phyloP scores from a whole-genome alignment of 306 rosid species.

The Trifolium fragiferum region DNA sequence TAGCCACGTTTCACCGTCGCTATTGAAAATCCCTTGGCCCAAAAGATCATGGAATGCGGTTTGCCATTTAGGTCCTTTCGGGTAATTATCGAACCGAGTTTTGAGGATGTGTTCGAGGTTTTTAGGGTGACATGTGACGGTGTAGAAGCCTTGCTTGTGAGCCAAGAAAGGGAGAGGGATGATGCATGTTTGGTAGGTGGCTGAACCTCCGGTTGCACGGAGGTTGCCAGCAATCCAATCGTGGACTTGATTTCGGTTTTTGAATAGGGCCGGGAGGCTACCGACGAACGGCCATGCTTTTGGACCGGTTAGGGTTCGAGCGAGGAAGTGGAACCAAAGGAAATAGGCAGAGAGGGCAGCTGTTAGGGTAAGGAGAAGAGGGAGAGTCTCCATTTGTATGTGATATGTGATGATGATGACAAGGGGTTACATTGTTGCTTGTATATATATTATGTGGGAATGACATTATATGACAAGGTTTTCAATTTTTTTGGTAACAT shows the following conservation, averaged over 20 bases:
- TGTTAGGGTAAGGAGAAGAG: slow-evolving; percentile 46
- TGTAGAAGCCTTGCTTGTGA: slow-evolving; percentile 70
- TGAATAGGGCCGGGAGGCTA: slow-evolving; percentile 67
- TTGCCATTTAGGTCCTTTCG: slow-evolving; percentile 87
- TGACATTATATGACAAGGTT: slow-evolving; percentile 1
- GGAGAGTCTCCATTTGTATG: slow-evolving; percentile 56
- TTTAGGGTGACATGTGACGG: slow-evolving; percentile 83
- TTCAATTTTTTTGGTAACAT: background rate
- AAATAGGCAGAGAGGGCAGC: slow-evolving; percentile 54
- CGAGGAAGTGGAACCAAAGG: slow-evolving; percentile 69
- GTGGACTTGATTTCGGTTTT: slow-evolving; percentile 64
- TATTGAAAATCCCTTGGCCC: slow-evolving; percentile 90
- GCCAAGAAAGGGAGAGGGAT: slow-evolving; percentile 77
- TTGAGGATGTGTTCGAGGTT: slow-evolving; percentile 86
- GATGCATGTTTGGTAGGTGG: slow-evolving; percentile 87
- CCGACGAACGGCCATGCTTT: slow-evolving; percentile 74
- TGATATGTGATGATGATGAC: slow-evolving; percentile 6
- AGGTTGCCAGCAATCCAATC: slow-evolving; percentile 82
- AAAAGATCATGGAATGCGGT: slow-evolving; percentile 82
- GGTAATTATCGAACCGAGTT: slow-evolving; percentile 83
- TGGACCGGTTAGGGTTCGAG: slow-evolving; percentile 76
- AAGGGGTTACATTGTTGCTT: background rate
- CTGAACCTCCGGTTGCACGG: slow-evolving; percentile 49
- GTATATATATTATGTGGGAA: slow-evolving; percentile 38
- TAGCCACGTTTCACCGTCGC: slow-evolving; percentile 93